Base-by-base conservation (phyloP, 1,284 basidiomycete genomes). In the Laetiporus sulphureus region DNA sequence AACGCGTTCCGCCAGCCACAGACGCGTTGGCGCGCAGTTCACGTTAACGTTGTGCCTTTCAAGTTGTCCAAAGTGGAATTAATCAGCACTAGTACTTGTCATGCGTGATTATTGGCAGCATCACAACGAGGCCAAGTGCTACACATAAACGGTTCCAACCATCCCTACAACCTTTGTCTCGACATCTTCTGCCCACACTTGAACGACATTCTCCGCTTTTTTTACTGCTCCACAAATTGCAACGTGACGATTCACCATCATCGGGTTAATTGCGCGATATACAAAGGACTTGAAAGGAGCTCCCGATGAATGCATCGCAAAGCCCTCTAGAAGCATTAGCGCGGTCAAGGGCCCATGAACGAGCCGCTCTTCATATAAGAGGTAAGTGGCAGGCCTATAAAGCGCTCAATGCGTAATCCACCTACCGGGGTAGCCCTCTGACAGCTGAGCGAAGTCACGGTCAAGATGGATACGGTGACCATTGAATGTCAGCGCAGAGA, bases 321-420 rank as follows among this genome's bases (percentile, higher is more conserved):
- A 67, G 0, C 73, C 63, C 55, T 91, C 86, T 32, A 91, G 66
- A 4, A 91, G 65, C 72, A 91, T 77, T 36, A 87, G 67, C 0
- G 88, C 83, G 1, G 80, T 91, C 34, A 91, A 63, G 18, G 89
- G 88, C 0, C 84, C 88, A 56, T 91, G 89, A 5, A 91, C 84
- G 12, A 91, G 71, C 12, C 85, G 77, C 61, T 88, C 86, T 79
- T 59, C 13, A 20, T 23, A 6, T 8, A 4, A 21, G 18, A 12
- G 25, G 25, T 38, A 3, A 38, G 36, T 30, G 13, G 8, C 25
- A 27, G 8, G 25, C 13, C 8, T 27, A 27, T 27, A 27, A 27
- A 27, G 8, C 13, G 13, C 7, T 27, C 25, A 13, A 27, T 27
- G 13, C 25, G 13, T 27, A 27, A 8, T 8, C 13, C 35, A 58